Evolutionary conservation across 2,329 filamentous ascomycete genomes (phyloP).

Genomic region (Dendrostoma leiphaemia): DNA sequence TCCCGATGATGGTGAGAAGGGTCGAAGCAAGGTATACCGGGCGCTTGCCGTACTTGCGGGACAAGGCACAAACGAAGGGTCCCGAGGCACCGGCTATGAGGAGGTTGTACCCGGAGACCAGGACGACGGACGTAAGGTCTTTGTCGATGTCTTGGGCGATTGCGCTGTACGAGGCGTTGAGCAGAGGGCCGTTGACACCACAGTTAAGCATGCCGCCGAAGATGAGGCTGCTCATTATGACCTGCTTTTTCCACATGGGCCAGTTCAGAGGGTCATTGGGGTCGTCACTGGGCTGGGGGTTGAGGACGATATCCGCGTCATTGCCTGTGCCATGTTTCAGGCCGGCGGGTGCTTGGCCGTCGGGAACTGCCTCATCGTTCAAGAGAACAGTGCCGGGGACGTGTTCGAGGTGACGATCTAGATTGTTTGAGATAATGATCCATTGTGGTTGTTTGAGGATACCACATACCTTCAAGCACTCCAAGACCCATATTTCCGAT

Average conservation of each 20-base stretch:
- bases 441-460: too few species aligned
- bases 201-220: neutral
- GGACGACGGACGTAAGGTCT: neutral
- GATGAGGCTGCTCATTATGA: neutral
- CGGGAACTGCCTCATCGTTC: constrained; percentile 23
- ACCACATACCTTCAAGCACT: too few species aligned
- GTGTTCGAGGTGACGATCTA: too few species aligned
- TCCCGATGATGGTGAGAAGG: constrained; percentile 21
- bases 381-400: constrained; percentile 29
- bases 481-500: too few species aligned
- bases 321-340: constrained; percentile 24
- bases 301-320: constrained; percentile 38
- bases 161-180: neutral
- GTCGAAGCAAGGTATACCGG: constrained; percentile 25
- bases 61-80: constrained; percentile 21
- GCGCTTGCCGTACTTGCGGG: constrained; percentile 26
- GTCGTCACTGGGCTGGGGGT: constrained; percentile 42
- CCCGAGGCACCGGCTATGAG: constrained; percentile 21
- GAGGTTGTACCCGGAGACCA: constrained; percentile 23
- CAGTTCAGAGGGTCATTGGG: constrained; percentile 44
- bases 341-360: constrained; percentile 25
- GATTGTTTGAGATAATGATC: too few species aligned
- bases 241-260: constrained; percentile 31
- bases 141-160: neutral
- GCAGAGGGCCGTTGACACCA: neutral